Conservation (phyloP, 2,329 filamentous ascomycete genomes). For the Cyanodermella asteris region DNA sequence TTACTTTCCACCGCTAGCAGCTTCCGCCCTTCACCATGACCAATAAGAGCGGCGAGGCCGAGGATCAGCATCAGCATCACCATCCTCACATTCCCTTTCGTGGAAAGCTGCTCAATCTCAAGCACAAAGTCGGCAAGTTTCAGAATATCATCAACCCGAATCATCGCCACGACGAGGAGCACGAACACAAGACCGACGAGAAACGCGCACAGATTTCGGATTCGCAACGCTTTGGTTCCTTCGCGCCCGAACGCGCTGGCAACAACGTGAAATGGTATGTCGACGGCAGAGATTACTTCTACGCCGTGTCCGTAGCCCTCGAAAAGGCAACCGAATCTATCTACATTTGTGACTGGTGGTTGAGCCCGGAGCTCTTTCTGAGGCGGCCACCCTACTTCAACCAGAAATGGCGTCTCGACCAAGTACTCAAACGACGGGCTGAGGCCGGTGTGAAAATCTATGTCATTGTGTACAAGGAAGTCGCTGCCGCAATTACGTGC, state of each 20-base stretch:
- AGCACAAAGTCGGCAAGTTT: slow-evolving; percentile 42
- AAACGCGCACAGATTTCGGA: slow-evolving; percentile 55
- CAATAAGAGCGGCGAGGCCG: neutral
- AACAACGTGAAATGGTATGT: slow-evolving; percentile 96
- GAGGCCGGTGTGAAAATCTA: slow-evolving; percentile 90
- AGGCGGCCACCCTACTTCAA: slow-evolving; percentile 62
- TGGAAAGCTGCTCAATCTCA: too few relatives aligned
- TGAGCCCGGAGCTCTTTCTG: slow-evolving; percentile 50
- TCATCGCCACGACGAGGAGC: slow-evolving; percentile 24
- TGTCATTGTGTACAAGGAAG: slow-evolving; percentile 79
- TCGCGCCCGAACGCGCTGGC: slow-evolving; percentile 64
- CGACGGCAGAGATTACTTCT: slow-evolving; percentile 86
- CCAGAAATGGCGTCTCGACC: slow-evolving; percentile 72
- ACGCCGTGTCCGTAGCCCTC: slow-evolving; percentile 77
- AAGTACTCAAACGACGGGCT: slow-evolving; percentile 66
- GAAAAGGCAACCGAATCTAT: slow-evolving; percentile 80
- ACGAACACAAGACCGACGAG: slow-evolving; percentile 63
- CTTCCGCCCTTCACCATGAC: too few relatives aligned
- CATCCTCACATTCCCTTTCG: slow-evolving; percentile 29
- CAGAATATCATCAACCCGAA: slow-evolving; percentile 39
- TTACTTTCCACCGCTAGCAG: too few relatives aligned
- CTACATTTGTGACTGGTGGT: slow-evolving; percentile 95
- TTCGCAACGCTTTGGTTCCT: slow-evolving; percentile 68
- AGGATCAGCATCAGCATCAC: slow-evolving; percentile 9
- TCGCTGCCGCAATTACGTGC: slow-evolving; percentile 62